Base-by-base conservation (phyloP, 169 alveolate species). In the Fabrea salina region DNA sequence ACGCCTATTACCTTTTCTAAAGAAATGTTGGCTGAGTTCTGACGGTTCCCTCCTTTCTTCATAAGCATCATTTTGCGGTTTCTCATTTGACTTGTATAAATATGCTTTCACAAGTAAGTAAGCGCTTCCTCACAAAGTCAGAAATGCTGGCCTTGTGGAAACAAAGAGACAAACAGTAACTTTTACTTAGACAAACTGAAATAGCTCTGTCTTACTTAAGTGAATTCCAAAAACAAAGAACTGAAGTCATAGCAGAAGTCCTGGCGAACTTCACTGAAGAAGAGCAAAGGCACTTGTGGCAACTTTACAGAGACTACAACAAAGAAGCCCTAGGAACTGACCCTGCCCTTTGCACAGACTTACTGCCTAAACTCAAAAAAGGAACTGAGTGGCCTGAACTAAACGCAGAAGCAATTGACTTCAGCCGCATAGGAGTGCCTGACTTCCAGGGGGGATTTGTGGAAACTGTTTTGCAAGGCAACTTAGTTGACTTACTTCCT, bases 1-100 rank as follows among this genome's bases (percentile, higher is more conserved):
- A 79, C 43, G 3, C 92, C 92, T 30, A 86, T 75, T 0, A 86
- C 79, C 37, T 72, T 83, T 3, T 68, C 78, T 1, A 68, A 51
- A 16, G 41, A 13, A n/a, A 61, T 27, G 3, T 30, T n/a, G 4
- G 27, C 39, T 1, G 51, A 0, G n/a, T n/a, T n/a, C n/a, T n/a
- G n/a, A 32, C 51, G 44, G 27, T 27, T 61, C 2, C 19, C 25
- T 27, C 39, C 13, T 27, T 37, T 61, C 25, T 19, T 8, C 33
- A 22, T 8, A 16, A 61, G 2, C 58, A 61, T 61, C 51, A 61
- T 51, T 27, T 35, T 27, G 1, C 32, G 16, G 11, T 4, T 51
- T 35, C 25, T 27, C 49, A 35, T 27, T n/a, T n/a, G n/a, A n/a
- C n/a, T n/a, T n/a, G n/a, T n/a, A n/a, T n/a, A n/a, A n/a, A n/a